phyloP scores from a whole-genome alignment of 2,329 filamentous ascomycete species.

The Diaporthe australafricana region DNA sequence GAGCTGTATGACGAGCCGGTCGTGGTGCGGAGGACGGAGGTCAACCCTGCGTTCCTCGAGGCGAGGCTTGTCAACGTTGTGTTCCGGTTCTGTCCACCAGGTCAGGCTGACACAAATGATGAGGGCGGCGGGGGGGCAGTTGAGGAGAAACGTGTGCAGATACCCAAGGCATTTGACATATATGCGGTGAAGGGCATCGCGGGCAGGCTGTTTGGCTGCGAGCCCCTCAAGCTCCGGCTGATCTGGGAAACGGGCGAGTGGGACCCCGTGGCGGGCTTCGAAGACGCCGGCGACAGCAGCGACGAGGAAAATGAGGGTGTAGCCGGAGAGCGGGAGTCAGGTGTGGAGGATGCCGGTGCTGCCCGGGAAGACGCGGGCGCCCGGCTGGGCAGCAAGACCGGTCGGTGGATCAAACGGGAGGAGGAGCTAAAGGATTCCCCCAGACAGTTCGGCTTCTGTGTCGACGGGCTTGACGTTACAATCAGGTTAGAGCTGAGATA shows the following conservation, averaged over 20 bases:
- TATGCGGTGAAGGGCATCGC: slow-evolving; percentile 86
- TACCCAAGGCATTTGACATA: slow-evolving; percentile 83
- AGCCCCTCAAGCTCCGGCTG: slow-evolving; percentile 73
- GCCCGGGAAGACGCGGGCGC: slow-evolving; percentile 31
- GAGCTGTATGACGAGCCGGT: slow-evolving; percentile 78
- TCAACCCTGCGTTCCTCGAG: slow-evolving; percentile 85
- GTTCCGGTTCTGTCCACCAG: slow-evolving; percentile 35
- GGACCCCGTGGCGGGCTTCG: slow-evolving; percentile 78
- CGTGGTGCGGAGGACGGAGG: slow-evolving; percentile 64
- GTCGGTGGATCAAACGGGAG: slow-evolving; percentile 80
- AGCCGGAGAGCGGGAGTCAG: slow-evolving; percentile 46
- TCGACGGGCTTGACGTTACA: slow-evolving; percentile 78
- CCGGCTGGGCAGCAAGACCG: slow-evolving; percentile 50
- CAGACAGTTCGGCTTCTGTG: slow-evolving; percentile 83
- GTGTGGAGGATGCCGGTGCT: slow-evolving; percentile 42
- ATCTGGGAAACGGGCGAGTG: slow-evolving; percentile 93
- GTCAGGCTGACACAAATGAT: slow-evolving; percentile 3
- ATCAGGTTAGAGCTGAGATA: slow-evolving; percentile 74
- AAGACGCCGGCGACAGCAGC: slow-evolving; percentile 65
- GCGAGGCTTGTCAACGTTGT: slow-evolving; percentile 77
- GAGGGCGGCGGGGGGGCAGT: background rate
- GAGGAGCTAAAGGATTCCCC: slow-evolving; percentile 84
- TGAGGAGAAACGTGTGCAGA: slow-evolving; percentile 54
- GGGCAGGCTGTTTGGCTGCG: slow-evolving; percentile 74
- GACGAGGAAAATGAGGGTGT: slow-evolving; percentile 62